A percentile compares a stretch with the other conserved stretches of the same genome.
These are phyloP conservation scores for Rhodotorula graminis DNA, from an alignment of 768 basidiomycete genomes.

Conservation along the genomic window DNA sequence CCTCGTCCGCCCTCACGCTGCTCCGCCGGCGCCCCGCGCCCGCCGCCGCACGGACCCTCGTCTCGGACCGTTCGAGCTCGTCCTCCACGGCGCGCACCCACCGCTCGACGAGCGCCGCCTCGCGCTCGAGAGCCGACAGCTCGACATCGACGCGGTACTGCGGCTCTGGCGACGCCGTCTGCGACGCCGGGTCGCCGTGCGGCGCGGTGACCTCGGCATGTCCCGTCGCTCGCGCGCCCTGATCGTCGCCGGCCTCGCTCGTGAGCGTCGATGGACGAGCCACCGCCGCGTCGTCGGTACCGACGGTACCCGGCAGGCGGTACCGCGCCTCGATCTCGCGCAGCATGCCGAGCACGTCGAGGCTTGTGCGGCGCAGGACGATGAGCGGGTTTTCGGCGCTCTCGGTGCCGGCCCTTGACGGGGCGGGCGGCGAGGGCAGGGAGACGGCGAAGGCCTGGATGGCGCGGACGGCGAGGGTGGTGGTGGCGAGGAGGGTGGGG, in stretches of 20 bases:
- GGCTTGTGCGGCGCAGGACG: conserved; percentile 66
- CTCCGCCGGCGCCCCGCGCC: conserved; percentile 54
- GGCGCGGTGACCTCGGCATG: no score
- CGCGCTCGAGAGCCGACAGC: neutral
- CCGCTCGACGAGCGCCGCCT: neutral
- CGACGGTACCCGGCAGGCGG: conserved; percentile 55
- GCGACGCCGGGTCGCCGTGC: neutral
- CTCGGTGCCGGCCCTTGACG: neutral
- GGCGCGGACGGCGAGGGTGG: conserved; percentile 72
- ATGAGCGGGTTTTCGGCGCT: conserved; percentile 47
- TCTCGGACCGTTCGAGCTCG: conserved; percentile 12
- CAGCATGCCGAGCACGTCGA: conserved; percentile 76
- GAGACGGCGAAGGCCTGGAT: conserved; percentile 78
- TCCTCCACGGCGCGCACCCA: conserved; percentile 33
- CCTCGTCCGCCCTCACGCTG: conserved; percentile 52
- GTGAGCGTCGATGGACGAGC: no score
- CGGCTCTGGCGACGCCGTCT: neutral
- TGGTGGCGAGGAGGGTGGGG: conserved; percentile 66
- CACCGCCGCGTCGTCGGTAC: no score
- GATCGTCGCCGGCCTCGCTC: no score
- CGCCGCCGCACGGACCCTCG: conserved; percentile 48
- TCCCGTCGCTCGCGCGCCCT: no score
- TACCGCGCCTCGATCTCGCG: conserved; percentile 64
- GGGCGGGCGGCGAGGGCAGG: conserved; percentile 57
- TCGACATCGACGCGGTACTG: conserved; percentile 12